These are phyloP conservation scores for Euptelea pleiosperma DNA, from an alignment of 164 flowering plant genomes.

Conservation along the genomic window DNA sequence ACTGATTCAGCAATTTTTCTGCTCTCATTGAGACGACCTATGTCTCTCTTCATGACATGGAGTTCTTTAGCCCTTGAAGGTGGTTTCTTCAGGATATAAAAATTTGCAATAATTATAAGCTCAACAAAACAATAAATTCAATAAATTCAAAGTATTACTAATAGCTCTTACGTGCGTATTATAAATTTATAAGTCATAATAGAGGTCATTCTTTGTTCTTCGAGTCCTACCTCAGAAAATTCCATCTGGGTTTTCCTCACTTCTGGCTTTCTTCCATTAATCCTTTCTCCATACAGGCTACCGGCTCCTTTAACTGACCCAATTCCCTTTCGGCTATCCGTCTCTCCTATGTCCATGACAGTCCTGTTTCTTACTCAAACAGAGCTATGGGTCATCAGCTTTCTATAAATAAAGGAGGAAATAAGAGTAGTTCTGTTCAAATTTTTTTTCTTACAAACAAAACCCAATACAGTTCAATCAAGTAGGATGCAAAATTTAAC, in stretches of 20 bases:
- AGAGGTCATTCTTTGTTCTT: not conserved
- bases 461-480: not conserved
- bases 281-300: constrained; percentile 32
- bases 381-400: too few relatives aligned
- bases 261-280: constrained; percentile 22
- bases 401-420: too few relatives aligned
- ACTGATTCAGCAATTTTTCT: constrained; percentile 37
- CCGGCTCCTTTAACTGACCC: constrained; percentile 51
- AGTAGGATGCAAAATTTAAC: not conserved
- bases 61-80: constrained; percentile 53
- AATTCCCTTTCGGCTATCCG: constrained; percentile 24
- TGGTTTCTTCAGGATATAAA: constrained; percentile 19
- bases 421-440: too few relatives aligned
- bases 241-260: constrained; percentile 26
- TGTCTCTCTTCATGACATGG: constrained; percentile 45
- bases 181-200: too few relatives aligned
- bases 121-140: not conserved
- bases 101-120: not conserved
- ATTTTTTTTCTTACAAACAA: not conserved
- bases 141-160: too few relatives aligned
- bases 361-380: constrained; percentile 12
- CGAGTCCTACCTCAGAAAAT: constrained; percentile 38
- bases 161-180: too few relatives aligned
- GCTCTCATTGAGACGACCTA: constrained; percentile 34
- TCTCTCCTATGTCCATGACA: constrained; percentile 34